A percentile compares a stretch with the other conserved stretches of the same genome.
phyloP scores from a whole-genome alignment of 768 basidiomycete genomes.

The Bullera alba region DNA sequence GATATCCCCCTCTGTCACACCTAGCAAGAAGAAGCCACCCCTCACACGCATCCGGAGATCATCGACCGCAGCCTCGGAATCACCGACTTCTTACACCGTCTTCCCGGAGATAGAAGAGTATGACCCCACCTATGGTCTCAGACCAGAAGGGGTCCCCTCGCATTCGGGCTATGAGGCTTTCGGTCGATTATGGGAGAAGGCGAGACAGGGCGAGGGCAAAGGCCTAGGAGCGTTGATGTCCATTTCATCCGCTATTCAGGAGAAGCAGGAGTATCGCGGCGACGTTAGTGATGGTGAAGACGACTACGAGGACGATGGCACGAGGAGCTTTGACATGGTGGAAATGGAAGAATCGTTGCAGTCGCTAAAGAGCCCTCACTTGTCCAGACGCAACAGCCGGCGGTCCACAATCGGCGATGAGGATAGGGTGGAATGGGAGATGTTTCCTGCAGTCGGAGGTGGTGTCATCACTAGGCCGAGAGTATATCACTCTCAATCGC shows the following conservation, averaged over 20 bases:
- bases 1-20: conserved; percentile 18
- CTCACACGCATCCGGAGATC: conserved; percentile 10
- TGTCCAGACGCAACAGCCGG: neutral
- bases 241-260: conserved; percentile 28
- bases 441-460: conserved; percentile 84
- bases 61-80: conserved; percentile 30
- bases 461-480: conserved; percentile 79
- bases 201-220: conserved; percentile 36
- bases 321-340: conserved; percentile 32
- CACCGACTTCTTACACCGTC: conserved; percentile 46
- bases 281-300: conserved; percentile 39
- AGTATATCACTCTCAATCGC: conserved; percentile 76
- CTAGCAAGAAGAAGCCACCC: conserved; percentile 8
- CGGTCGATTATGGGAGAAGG: conserved; percentile 56
- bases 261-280: conserved; percentile 50
- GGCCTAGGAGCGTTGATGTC: conserved; percentile 49
- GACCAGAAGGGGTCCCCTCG: conserved; percentile 79
- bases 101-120: conserved; percentile 73
- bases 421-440: conserved; percentile 62
- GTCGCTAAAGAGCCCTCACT: neutral
- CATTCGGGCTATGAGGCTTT: conserved; percentile 77
- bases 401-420: conserved; percentile 45
- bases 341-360: conserved; percentile 32
- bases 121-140: conserved; percentile 91
- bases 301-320: conserved; percentile 19